Base-by-base conservation (phyloP, 2,329 filamentous ascomycete genomes). In the Stenocarpella maydis region DNA sequence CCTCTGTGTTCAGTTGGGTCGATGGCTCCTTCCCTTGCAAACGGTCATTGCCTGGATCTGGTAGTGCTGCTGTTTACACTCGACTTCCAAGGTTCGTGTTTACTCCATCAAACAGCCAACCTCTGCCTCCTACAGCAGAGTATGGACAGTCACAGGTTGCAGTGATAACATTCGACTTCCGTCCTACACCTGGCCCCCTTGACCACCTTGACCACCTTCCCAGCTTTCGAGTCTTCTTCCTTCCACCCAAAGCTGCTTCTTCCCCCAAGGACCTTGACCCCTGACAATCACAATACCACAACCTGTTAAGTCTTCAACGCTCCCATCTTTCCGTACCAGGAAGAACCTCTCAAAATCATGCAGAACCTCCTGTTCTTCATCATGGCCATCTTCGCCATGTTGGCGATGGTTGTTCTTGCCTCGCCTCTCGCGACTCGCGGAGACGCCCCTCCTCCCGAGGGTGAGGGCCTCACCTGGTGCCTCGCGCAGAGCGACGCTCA, bases 391-490 rank as follows among this genome's bases (percentile, higher is more conserved):
- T 7, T 63, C 19, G 55, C 55, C 55, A 68, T 39, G 19, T 8
- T 53, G 34, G 54, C 19, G 5, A 54, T 45, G 34, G 15, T 24
- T 26, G 19, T 8, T 34, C 26, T 52, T 10, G n/a, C 34, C 34
- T 52, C 47, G 10, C 47, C 54, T 26, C 34, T 68, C 12, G 34
- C 37, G 8, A 26, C 34, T 14, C 55, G 66, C 1, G 54, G 15
- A 12, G 37, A 26, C 19, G 66, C 55, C 17, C 66, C 66, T 14
- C 55, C 55, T 17, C 66, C 66, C 1, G 9, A 24, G 19, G 66
- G 55, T 9, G 66, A 26, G 10, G 43, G 39, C 9, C 54, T 68
- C 24, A 26, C 24, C 14, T 63, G 66, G 66, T 68, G 65, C 65
- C 24, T 37, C 9, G 43, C 3, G 2, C 54, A 58, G 7, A 17